These are phyloP conservation scores for Xylaria palmicola DNA, from an alignment of 495 filamentous ascomycete genomes.

Conservation along the genomic window DNA sequence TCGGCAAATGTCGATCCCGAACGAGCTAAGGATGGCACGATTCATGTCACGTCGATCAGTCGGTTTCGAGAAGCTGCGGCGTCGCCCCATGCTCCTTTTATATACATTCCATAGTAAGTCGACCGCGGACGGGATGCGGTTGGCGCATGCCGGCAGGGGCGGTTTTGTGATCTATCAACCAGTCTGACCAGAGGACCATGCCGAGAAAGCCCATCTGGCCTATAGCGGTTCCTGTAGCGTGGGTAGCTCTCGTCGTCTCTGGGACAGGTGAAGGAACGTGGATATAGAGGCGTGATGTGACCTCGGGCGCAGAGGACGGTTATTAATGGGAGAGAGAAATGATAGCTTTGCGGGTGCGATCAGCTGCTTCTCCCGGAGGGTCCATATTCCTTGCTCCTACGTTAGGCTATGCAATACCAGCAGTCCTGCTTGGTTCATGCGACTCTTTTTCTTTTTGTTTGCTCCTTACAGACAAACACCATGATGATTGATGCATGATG, in stretches of 20 bases:
- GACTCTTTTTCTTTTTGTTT: too few species aligned
- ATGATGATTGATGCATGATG: too few species aligned
- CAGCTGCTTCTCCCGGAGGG: background rate
- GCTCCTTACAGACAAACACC: too few species aligned
- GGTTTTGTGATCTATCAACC: background rate
- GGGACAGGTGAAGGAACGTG: background rate
- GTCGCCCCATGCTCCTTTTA: background rate
- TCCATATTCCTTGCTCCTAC: background rate
- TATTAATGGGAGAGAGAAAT: background rate
- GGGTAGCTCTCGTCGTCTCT: background rate
- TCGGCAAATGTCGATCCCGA: background rate
- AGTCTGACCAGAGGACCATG: background rate
- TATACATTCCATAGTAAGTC: background rate
- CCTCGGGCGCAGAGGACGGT: background rate
- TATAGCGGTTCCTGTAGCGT: background rate
- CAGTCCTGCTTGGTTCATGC: conserved; percentile 3
- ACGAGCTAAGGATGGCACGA: conserved; percentile 1
- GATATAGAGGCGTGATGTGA: background rate
- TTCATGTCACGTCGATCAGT: conserved; percentile 13
- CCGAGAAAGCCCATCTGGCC: background rate
- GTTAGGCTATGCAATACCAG: background rate
- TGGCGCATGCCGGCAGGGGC: background rate
- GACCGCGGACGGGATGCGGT: too few species aligned
- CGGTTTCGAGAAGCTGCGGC: background rate
- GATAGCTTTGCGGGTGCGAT: background rate